A percentile compares a stretch with the other conserved stretches of the same genome.
Evolutionary conservation across 768 basidiomycete species (phyloP).

Genomic region (Termitomyces sp.): DNA sequence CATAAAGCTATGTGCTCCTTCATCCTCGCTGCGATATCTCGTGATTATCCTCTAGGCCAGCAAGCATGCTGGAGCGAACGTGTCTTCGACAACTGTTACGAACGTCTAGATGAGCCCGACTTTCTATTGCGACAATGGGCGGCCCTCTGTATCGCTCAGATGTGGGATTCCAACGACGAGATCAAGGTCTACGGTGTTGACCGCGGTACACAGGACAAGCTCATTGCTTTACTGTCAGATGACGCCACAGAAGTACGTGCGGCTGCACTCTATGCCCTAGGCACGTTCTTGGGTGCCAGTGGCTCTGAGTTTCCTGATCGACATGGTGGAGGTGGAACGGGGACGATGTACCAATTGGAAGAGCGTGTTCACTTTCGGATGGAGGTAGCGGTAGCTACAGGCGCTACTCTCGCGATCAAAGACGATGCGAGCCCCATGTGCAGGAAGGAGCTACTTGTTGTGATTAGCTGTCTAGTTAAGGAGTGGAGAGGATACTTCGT

Average conservation of each 20-base stretch:
- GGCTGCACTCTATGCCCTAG: conserved; percentile 86
- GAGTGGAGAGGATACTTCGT: conserved; percentile 97
- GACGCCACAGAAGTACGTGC: conserved; percentile 91
- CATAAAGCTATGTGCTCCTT: conserved; percentile 99
- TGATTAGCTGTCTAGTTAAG: conserved; percentile 89
- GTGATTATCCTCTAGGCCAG: conserved; percentile 88
- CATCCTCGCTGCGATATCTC: conserved; percentile 83
- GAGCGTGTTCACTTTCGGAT: conserved; percentile 79
- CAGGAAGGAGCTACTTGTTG: conserved; percentile 85
- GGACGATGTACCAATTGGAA: conserved; percentile 70
- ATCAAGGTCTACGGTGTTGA: conserved; percentile 82
- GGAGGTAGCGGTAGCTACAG: conserved; percentile 90
- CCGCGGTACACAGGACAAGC: conserved; percentile 72
- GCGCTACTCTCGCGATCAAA: conserved; percentile 81
- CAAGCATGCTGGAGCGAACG: conserved; percentile 73
- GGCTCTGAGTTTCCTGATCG: conserved; percentile 64
- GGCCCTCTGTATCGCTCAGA: conserved; percentile 86
- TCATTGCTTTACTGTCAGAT: conserved; percentile 75
- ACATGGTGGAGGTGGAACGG: conserved; percentile 80
- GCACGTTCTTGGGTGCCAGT: conserved; percentile 89
- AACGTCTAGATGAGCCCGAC: conserved; percentile 81
- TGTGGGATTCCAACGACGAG: conserved; percentile 93
- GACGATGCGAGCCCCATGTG: conserved; percentile 97
- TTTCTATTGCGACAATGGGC: conserved; percentile 94
- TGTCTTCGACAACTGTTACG: conserved; percentile 85